Base-by-base conservation (phyloP, 2,329 filamentous ascomycete genomes). In the Fusarium tupiense region DNA sequence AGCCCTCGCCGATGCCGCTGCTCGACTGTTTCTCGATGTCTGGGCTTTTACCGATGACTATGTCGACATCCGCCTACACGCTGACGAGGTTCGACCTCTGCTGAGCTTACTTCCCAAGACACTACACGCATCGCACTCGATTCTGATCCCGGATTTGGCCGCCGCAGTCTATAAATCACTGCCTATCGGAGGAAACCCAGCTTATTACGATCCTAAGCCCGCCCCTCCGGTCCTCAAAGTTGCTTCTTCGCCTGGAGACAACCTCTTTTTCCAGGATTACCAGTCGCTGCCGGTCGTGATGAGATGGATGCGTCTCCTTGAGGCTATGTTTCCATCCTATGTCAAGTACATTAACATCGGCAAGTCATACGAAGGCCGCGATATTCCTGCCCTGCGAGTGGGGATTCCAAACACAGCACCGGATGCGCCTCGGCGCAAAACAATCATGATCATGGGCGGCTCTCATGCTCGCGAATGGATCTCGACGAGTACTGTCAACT, bases 391-490 rank as follows among this genome's bases (percentile, higher is more conserved):
- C 3, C 85, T 99, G 29, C 91, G 93, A 69, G 88, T 98, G 8
- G 94, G 95, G 24, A 88, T 78, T 85, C 86, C 80, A 77, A 85
- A 52, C 78, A 85, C 61, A 79, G 66, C 87, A 35, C 82, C 87
- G 12, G 77, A 84, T 5, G 79, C 82, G 8, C 78, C 80, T 19
- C 87, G 86, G 10, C 90, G 93, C 57, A 94, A 94, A 81, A 96
- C 94, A 0, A 90, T 98, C 64, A 86, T 98, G 58, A 86, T 99
- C 26, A 91, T 91, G 8, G 96, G 94, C 61, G 96, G 96, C 56
- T 88, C 93, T n/a, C 96, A 98, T 82, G 96, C 95, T 7, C 90
- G 96, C 43, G 96, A 99, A 86, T 99, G 96, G 96, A 97, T 99
- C 74, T 94, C 94, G 53, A 95, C 93, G 2, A 96, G 92, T 78